Conservation (phyloP, 2,329 filamentous ascomycete species). For the Aotearoamyces nothofagi region DNA sequence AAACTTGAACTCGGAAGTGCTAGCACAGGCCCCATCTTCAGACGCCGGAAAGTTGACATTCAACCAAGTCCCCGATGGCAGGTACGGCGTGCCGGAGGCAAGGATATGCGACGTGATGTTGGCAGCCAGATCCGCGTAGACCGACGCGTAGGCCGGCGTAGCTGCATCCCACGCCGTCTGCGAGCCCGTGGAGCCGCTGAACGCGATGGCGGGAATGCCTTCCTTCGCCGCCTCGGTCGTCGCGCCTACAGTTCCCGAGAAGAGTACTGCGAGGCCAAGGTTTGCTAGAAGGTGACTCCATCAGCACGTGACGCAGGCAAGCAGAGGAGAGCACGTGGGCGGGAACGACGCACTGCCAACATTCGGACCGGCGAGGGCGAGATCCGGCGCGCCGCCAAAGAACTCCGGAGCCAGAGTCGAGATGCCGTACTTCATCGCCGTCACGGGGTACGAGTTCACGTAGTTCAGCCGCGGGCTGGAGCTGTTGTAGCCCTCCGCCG, state of each 20-base stretch:
- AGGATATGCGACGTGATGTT: slow-evolving; percentile 40
- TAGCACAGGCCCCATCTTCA: too few species aligned
- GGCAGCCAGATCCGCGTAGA: slow-evolving; percentile 50
- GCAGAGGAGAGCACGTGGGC: too few species aligned
- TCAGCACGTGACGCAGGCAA: too few species aligned
- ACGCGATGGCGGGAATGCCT: slow-evolving; percentile 51
- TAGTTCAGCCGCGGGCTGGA: slow-evolving; percentile 47
- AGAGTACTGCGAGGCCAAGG: slow-evolving; percentile 35
- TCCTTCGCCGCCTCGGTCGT: slow-evolving; percentile 40
- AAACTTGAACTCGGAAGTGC: slow-evolving; percentile 42
- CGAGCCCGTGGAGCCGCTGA: slow-evolving; percentile 38
- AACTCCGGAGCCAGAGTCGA: slow-evolving; percentile 34
- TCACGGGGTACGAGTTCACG: slow-evolving; percentile 57
- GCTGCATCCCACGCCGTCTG: slow-evolving; percentile 36
- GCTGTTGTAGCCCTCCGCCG: slow-evolving; percentile 39
- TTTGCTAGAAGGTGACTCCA: slow-evolving; percentile 27
- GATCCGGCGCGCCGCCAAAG: slow-evolving; percentile 39
- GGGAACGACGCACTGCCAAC: slow-evolving; percentile 22
- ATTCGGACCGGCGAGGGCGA: slow-evolving; percentile 53
- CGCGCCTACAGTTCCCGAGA: slow-evolving; percentile 55
- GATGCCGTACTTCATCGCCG: slow-evolving; percentile 50
- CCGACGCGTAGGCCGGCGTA: slow-evolving; percentile 31
- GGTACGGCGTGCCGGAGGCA: too few species aligned
- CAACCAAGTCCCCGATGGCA: slow-evolving; percentile 43
- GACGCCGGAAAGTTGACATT: slow-evolving; percentile 55